Evolutionary conservation across 2,329 filamentous ascomycete genomes (phyloP).

Genomic region (Cladosporium oxysporum): DNA sequence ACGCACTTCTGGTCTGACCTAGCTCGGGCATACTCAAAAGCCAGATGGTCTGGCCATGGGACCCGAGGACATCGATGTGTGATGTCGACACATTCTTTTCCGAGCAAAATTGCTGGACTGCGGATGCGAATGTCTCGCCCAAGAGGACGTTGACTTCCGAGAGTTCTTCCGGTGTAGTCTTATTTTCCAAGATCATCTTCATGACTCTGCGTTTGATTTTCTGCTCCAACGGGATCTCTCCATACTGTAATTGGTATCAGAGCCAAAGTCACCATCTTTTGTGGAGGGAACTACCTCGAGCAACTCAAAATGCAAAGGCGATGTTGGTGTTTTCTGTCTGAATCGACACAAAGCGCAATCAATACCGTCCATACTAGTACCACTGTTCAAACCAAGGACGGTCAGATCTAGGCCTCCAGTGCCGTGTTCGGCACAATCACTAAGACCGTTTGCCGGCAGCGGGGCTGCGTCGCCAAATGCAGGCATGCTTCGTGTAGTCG

Average conservation of each 20-base stretch:
- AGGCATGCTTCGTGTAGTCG: too few species aligned
- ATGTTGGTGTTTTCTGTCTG: constrained; percentile 53
- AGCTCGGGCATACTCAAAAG: constrained; percentile 55
- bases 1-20: constrained; percentile 49
- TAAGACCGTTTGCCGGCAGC: too few species aligned
- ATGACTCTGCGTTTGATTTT: constrained; percentile 59
- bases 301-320: constrained; percentile 58
- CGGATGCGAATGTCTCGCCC: constrained; percentile 58
- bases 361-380: constrained; percentile 59
- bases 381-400: constrained; percentile 58
- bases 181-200: constrained; percentile 58
- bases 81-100: constrained; percentile 46
- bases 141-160: constrained; percentile 60
- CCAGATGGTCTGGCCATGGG: constrained; percentile 62
- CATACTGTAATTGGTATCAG: too few species aligned
- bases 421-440: too few species aligned
- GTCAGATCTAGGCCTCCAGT: too few species aligned
- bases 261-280: too few species aligned
- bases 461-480: too few species aligned
- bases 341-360: constrained; percentile 62
- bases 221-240: constrained; percentile 56
- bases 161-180: constrained; percentile 55
- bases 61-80: constrained; percentile 57
- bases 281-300: too few species aligned
- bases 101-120: constrained; percentile 53